These are phyloP conservation scores for Warburgia ugandensis DNA, from an alignment of 164 flowering plant species.

Conservation along the genomic window DNA sequence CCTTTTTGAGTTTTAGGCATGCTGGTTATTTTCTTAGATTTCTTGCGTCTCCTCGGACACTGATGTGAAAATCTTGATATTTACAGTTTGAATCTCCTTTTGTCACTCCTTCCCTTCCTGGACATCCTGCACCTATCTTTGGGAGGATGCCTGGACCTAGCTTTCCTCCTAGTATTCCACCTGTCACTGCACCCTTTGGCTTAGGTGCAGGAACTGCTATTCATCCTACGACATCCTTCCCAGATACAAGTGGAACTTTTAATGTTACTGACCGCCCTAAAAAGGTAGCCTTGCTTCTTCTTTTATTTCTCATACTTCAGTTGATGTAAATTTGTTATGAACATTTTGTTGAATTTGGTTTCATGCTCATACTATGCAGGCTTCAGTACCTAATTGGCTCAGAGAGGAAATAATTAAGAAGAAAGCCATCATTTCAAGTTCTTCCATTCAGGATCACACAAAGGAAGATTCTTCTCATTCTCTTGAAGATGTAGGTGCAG, in stretches of 20 bases:
- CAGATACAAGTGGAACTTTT: slow-evolving; percentile 62
- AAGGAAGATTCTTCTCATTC: slow-evolving; percentile 37
- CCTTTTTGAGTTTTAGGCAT: neutral
- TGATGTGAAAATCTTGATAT: slow-evolving; percentile 9
- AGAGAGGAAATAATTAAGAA: slow-evolving; percentile 93
- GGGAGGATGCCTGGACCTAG: slow-evolving; percentile 52
- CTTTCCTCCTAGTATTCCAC: slow-evolving; percentile 47
- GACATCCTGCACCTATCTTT: slow-evolving; percentile 48
- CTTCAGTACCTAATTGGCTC: slow-evolving; percentile 95
- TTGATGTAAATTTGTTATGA: neutral
- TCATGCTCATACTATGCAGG: slow-evolving; percentile 33
- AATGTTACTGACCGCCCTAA: slow-evolving; percentile 78
- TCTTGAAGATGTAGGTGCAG: slow-evolving; percentile 47
- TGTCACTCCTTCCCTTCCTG: slow-evolving; percentile 41
- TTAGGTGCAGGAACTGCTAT: slow-evolving; percentile 41
- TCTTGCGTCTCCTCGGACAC: neutral
- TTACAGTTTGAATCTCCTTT: slow-evolving; percentile 66
- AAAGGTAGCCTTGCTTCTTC: slow-evolving; percentile 44
- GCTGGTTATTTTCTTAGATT: neutral
- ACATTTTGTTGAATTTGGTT: neutral
- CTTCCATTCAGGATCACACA: slow-evolving; percentile 35
- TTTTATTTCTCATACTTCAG: neutral
- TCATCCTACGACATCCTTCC: slow-evolving; percentile 51
- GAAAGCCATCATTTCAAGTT: slow-evolving; percentile 50
- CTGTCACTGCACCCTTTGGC: slow-evolving; percentile 40